These are phyloP conservation scores for Fagus crenata DNA, from an alignment of 306 rosid genomes.

Conservation along the genomic window DNA sequence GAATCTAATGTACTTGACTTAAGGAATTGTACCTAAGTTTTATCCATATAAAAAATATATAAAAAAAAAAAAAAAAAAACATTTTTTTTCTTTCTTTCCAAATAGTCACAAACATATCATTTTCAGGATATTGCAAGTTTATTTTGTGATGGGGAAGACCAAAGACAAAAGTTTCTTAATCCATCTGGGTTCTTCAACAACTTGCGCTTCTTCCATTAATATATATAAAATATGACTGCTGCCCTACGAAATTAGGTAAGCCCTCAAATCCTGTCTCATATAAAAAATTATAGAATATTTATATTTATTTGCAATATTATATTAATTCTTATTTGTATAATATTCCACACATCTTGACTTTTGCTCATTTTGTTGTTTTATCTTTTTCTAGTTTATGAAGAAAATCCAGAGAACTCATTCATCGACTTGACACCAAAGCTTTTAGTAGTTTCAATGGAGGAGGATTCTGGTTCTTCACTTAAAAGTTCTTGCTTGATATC, in stretches of 20 bases:
- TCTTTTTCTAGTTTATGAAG: slow-evolving; percentile 25
- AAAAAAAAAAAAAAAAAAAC: not conserved
- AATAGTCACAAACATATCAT: slow-evolving; percentile 33
- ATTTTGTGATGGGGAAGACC: slow-evolving; percentile 76
- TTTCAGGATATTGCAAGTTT: slow-evolving; percentile 64
- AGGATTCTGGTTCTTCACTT: slow-evolving; percentile 18
- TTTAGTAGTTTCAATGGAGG: slow-evolving; percentile 18
- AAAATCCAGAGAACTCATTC: not conserved
- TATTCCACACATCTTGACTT: not conserved
- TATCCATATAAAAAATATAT: not conserved
- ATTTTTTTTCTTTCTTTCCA: slow-evolving; percentile 8
- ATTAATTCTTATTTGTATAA: not conserved
- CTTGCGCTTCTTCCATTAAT: slow-evolving; percentile 57
- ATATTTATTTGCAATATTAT: not conserved
- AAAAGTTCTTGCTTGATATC: slow-evolving; percentile 35
- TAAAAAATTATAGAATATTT: not conserved
- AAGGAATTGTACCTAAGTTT: too few species aligned
- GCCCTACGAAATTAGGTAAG: slow-evolving; percentile 58
- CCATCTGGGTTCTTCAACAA: slow-evolving; percentile 65
- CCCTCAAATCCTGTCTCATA: slow-evolving; percentile 43
- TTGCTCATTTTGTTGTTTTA: slow-evolving; percentile 20
- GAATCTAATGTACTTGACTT: too few species aligned
- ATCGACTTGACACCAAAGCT: too few species aligned
- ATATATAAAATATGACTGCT: slow-evolving; percentile 20
- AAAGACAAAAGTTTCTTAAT: slow-evolving; percentile 64